Evolutionary conservation across 1,139 yeast genomes (phyloP).

Genomic region (Hemisphaericaspora subhashii): DNA sequence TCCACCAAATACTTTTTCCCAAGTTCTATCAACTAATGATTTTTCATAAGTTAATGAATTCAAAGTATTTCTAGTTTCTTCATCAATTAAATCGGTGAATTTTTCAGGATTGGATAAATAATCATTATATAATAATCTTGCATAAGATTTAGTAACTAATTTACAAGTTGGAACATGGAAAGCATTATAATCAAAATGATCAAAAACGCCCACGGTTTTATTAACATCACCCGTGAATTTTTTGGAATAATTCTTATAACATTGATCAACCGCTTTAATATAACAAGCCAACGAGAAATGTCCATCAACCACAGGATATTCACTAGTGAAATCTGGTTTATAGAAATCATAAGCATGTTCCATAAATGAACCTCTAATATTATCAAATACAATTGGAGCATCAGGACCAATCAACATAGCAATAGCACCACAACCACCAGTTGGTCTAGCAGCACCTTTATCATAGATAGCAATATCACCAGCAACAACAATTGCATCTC

Average conservation of each 20-base stretch:
- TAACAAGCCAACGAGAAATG: constrained; percentile 94
- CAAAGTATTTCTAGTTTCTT: constrained; percentile 57
- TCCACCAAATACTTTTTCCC: constrained; percentile 84
- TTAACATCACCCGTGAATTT: constrained; percentile 63
- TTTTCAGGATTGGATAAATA: constrained; percentile 64
- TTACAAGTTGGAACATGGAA: constrained; percentile 99
- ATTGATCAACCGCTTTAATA: constrained; percentile 87
- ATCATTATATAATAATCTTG: constrained; percentile 89
- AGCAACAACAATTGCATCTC: constrained; percentile 95
- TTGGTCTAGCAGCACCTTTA: constrained; percentile 98
- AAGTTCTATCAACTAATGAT: constrained; percentile 72
- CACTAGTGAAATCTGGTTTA: constrained; percentile 95
- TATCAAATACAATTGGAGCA: constrained; percentile 92
- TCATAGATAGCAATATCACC: constrained; percentile 98
- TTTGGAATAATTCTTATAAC: constrained; percentile 79
- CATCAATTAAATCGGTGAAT: constrained; percentile 51
- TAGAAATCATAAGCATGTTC: constrained; percentile 97
- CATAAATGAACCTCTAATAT: constrained; percentile 88
- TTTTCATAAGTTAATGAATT: constrained; percentile 69
- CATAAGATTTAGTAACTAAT: constrained; percentile 89
- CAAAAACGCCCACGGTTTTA: constrained; percentile 61
- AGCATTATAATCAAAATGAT: constrained; percentile 87
- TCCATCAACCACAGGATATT: constrained; percentile 98
- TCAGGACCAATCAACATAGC: constrained; percentile 96
- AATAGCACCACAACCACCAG: constrained; percentile 99